Evolutionary conservation across 2,329 filamentous ascomycete species (phyloP).

Genomic region (Fusarium guadeloupense): DNA sequence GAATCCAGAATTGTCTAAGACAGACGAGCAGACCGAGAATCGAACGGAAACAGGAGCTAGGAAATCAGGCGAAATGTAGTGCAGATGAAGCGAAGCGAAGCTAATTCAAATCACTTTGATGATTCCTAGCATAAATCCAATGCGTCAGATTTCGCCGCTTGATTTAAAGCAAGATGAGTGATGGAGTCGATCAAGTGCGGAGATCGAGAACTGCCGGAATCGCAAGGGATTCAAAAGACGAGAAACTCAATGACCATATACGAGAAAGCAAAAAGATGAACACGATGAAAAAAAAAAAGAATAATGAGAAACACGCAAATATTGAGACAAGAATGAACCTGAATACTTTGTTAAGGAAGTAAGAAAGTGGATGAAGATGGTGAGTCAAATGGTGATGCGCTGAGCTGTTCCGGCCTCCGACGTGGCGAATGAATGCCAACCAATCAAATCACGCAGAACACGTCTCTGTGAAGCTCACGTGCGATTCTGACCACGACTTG

Average conservation of each 20-base stretch:
- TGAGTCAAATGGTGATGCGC: constrained; percentile 33
- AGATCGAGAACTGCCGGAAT: constrained; percentile 21
- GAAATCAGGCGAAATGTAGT: not conserved
- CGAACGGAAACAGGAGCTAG: not conserved
- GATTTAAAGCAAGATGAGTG: constrained; percentile 7
- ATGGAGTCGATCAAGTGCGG: constrained; percentile 18
- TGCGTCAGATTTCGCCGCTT: constrained; percentile 30
- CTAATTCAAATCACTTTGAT: not conserved
- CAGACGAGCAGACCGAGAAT: not conserved
- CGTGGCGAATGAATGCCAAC: constrained; percentile 18
- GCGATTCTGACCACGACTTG: not conserved
- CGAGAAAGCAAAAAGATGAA: not conserved
- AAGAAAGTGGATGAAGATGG: constrained; percentile 1
- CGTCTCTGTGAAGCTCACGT: not conserved
- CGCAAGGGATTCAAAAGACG: not conserved
- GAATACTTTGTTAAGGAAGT: not conserved
- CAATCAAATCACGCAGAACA: constrained; percentile 6
- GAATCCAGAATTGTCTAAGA: not conserved
- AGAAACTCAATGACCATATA: not conserved
- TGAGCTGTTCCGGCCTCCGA: constrained; percentile 13
- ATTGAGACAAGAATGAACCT: not conserved
- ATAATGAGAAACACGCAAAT: not conserved
- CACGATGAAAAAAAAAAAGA: constrained; percentile 1
- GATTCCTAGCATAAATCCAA: not conserved
- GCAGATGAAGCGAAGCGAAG: not conserved